Evolutionary conservation across 768 basidiomycete species (phyloP), one percentile per base, ranked within the genome.

Genomic region (Melanogaster broomeanus): DNA sequence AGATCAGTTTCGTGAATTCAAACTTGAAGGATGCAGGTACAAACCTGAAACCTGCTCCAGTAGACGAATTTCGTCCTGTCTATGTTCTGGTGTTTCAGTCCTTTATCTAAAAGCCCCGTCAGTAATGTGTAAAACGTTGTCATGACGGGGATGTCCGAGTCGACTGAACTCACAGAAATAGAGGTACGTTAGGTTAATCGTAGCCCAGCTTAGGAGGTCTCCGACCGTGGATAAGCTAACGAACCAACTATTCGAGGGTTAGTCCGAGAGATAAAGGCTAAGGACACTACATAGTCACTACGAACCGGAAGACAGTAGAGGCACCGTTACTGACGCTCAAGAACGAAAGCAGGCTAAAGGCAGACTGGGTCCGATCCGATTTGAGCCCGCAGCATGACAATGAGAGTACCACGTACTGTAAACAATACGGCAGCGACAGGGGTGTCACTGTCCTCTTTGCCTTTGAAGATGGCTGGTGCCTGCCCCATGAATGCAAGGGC

Each of bases 111-210:
- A 72, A 10, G 44, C 16, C 18, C 15, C 18, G n/a, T 40, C 42
- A 44, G 30, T 43, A 30, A 27, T 13, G 3, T 11, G n/a, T n/a
- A 28, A 12, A 27, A 34, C 24, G 51, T 19, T 19, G 9, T 12
- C 4, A 34, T 13, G 30, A 2, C 15, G 6, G 2, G 21, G 3
- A 30, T 34, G 5, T 34, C 33, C n/a, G n/a, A n/a, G n/a, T n/a
- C n/a, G 16, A 33, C 8, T n/a, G 35, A 27, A 72, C 83, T 48
- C 58, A 81, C 84, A 78, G 74, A 86, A 89, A 66, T 69, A 79
- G 45, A 87, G 60, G 67, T 85, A 90, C 13, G 88, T 87, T 30
- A 88, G 45, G 63, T 84, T 85, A 63, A 87, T 84, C 35, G 79
- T 62, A 57, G 74, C 77, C 85, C 86, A 88, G 42, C 77, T 70